These are phyloP conservation scores for Ganoderma sinense DNA, from an alignment of 1,284 basidiomycete genomes.

Conservation along the genomic window DNA sequence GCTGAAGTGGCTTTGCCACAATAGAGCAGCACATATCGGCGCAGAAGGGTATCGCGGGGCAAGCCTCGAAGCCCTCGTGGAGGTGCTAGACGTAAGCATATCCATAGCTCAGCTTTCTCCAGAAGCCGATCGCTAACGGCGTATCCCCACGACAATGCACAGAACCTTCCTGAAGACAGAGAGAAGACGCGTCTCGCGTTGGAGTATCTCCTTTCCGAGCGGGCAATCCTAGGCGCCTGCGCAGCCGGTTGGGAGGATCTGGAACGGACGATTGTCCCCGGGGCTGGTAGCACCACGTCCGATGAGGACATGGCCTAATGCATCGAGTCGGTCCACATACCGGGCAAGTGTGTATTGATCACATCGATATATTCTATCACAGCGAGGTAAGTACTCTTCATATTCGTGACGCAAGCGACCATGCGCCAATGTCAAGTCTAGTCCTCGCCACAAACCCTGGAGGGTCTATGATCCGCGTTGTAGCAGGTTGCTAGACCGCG, in stretches of 20 bases:
- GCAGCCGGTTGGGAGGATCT: constrained; percentile 47
- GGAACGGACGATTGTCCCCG: not conserved
- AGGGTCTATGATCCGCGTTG: too few species aligned
- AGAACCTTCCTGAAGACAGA: constrained; percentile 34
- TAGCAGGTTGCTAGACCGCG: not conserved
- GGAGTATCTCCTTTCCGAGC: constrained; percentile 48
- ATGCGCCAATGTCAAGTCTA: too few species aligned
- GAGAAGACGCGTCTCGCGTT: constrained; percentile 48
- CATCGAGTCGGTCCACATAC: too few species aligned
- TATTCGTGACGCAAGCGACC: too few species aligned
- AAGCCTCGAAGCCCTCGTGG: not conserved
- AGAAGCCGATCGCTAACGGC: not conserved
- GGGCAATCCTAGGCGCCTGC: constrained; percentile 54
- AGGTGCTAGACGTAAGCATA: constrained; percentile 50
- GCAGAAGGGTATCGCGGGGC: constrained; percentile 36
- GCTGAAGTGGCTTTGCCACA: not conserved
- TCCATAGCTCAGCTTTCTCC: not conserved
- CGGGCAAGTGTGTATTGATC: too few species aligned
- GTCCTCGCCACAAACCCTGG: too few species aligned
- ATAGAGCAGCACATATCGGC: not conserved
- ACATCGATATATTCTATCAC: too few species aligned
- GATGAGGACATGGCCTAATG: not conserved
- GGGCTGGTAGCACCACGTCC: not conserved
- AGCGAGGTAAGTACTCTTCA: too few species aligned
- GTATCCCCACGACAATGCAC: not conserved